These are phyloP conservation scores for Lentinula boryana DNA, from an alignment of 768 basidiomycete genomes.

Conservation along the genomic window DNA sequence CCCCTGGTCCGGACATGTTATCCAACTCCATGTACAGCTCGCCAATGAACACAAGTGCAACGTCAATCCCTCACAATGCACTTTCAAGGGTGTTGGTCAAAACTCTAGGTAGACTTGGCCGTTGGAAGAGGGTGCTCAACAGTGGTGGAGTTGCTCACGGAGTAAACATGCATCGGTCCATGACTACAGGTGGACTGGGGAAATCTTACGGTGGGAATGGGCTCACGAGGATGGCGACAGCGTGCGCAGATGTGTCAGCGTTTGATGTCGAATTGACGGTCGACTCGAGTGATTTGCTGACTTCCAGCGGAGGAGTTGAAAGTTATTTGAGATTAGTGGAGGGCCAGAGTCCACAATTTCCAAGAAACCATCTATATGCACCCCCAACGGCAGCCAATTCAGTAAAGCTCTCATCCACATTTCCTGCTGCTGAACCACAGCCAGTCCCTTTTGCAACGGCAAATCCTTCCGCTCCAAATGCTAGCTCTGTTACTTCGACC, in stretches of 20 bases:
- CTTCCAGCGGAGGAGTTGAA: constrained; percentile 58
- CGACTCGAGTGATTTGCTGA: constrained; percentile 50
- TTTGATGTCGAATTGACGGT: constrained; percentile 64
- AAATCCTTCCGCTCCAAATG: no score
- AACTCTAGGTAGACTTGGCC: constrained; percentile 76
- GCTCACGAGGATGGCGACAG: constrained; percentile 14
- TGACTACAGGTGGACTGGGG: not conserved
- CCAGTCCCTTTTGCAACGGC: not conserved
- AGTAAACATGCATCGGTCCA: not conserved
- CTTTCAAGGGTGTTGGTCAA: constrained; percentile 74
- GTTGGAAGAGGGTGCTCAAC: constrained; percentile 77
- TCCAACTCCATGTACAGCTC: constrained; percentile 12
- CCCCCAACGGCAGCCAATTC: not conserved
- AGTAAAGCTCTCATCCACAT: not conserved
- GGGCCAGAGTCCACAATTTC: constrained; percentile 12
- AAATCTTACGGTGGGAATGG: not conserved
- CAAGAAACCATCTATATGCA: not conserved
- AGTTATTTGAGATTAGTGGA: constrained; percentile 58
- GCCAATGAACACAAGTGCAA: constrained; percentile 28
- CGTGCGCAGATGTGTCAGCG: constrained; percentile 51
- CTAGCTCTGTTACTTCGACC: not conserved
- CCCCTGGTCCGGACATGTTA: constrained; percentile 8
- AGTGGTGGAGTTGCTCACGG: constrained; percentile 22
- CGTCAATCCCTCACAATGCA: constrained; percentile 50
- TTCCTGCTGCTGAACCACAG: not conserved